A percentile compares a stretch with the other conserved stretches of the same genome.
phyloP scores from a whole-genome alignment of 495 filamentous ascomycete species.

The Hypomontagnella monticulosa region DNA sequence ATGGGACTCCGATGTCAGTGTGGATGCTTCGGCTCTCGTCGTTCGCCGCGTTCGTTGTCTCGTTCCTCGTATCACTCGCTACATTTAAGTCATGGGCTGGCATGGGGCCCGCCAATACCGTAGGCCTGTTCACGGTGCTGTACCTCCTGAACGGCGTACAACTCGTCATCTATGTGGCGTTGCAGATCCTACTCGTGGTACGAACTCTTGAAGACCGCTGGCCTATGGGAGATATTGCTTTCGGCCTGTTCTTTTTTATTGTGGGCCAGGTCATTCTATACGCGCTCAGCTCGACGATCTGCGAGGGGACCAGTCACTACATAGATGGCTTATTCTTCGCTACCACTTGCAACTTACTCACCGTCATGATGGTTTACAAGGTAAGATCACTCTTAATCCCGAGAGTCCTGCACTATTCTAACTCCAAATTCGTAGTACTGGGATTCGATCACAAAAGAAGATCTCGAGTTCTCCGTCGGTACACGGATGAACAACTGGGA shows the following conservation, averaged over 20 bases:
- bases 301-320: conserved; percentile 87
- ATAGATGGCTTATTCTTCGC: conserved; percentile 95
- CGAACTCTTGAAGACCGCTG: conserved; percentile 94
- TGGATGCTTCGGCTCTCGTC: conserved; percentile 89
- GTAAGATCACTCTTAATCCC: conserved; percentile 56
- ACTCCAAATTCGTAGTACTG: conserved; percentile 73
- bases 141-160: conserved; percentile 91
- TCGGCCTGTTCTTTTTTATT: conserved; percentile 91
- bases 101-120: conserved; percentile 81
- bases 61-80: conserved; percentile 84
- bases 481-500: conserved; percentile 97
- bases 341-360: conserved; percentile 90
- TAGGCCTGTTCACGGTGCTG: conserved; percentile 90
- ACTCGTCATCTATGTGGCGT: conserved; percentile 83
- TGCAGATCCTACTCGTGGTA: conserved; percentile 87
- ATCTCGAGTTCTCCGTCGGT: conserved; percentile 97
- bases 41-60: conserved; percentile 83
- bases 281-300: conserved; percentile 86
- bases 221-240: conserved; percentile 93
- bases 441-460: conserved; percentile 99
- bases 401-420: conserved; percentile 3
- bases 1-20: conserved; percentile 93
- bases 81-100: conserved; percentile 96
- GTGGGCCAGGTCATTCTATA: conserved; percentile 94
- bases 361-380: conserved; percentile 99